These are phyloP conservation scores for Neurospora sp. DNA, from an alignment of 495 filamentous ascomycete genomes.

Conservation along the genomic window DNA sequence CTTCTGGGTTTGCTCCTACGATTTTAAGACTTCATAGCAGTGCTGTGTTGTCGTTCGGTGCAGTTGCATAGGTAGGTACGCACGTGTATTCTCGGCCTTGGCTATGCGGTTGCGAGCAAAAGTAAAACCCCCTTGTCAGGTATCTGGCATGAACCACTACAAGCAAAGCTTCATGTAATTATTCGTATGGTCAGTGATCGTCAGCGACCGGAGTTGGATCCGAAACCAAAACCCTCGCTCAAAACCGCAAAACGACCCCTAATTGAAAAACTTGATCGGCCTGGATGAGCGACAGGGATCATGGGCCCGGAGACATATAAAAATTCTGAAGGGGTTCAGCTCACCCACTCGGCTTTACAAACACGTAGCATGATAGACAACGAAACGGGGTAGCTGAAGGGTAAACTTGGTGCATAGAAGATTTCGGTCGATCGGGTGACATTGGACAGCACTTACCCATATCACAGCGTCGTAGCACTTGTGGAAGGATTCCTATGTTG, in stretches of 20 bases:
- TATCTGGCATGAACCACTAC: too few relatives aligned
- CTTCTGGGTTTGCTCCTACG: not conserved
- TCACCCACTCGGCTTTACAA: not conserved
- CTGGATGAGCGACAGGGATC: not conserved
- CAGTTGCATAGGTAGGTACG: not conserved
- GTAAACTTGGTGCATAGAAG: not conserved
- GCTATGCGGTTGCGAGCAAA: not conserved
- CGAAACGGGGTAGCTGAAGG: not conserved
- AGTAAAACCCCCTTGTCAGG: too few relatives aligned
- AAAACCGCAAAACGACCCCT: not conserved
- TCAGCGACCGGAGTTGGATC: not conserved
- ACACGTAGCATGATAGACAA: not conserved
- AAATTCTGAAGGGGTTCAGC: not conserved
- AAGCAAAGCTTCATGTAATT: too few relatives aligned
- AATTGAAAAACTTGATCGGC: not conserved
- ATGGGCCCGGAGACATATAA: not conserved
- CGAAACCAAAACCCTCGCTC: not conserved
- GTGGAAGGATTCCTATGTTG: not conserved
- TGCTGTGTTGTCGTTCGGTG: not conserved
- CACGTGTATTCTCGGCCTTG: not conserved
- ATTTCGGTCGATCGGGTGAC: not conserved
- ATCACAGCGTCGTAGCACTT: not conserved
- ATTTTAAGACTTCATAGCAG: not conserved
- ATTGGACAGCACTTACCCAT: not conserved
- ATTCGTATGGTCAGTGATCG: too few relatives aligned